A percentile compares a stretch with the other conserved stretches of the same genome.
Conservation (phyloP, 1,284 basidiomycete species). For the Puccinia hordei region DNA sequence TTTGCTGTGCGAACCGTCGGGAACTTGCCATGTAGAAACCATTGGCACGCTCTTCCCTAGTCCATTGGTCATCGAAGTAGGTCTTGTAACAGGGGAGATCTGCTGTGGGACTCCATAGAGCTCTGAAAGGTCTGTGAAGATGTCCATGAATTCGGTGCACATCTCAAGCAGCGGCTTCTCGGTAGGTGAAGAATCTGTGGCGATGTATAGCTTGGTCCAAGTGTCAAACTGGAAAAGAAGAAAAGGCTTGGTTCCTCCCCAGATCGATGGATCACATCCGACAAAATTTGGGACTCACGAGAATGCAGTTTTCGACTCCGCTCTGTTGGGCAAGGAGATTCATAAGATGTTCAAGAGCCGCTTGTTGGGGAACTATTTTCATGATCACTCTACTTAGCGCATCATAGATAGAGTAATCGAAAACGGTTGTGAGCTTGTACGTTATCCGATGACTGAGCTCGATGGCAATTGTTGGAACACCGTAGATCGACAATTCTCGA, state of each 20-base stretch:
- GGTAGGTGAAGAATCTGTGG: conserved; percentile 88
- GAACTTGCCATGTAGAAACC: not conserved
- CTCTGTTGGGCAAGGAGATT: conserved; percentile 71
- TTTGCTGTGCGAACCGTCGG: conserved; percentile 14
- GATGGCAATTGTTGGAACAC: conserved; percentile 54
- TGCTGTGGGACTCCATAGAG: conserved; percentile 65
- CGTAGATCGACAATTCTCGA: conserved; percentile 52
- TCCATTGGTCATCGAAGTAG: conserved; percentile 23
- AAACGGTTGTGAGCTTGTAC: conserved; percentile 84
- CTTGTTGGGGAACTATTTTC: conserved; percentile 70
- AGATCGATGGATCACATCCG: not conserved
- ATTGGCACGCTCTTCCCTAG: not conserved
- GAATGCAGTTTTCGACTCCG: conserved; percentile 17
- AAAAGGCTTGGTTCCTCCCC: conserved; percentile 63
- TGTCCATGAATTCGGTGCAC: conserved; percentile 86
- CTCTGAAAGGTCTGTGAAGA: conserved; percentile 79
- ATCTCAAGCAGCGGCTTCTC: conserved; percentile 83
- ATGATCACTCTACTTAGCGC: conserved; percentile 75
- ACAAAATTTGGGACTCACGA: not conserved
- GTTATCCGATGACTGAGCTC: conserved; percentile 58
- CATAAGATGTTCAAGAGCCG: conserved; percentile 74
- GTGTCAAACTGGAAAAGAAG: conserved; percentile 92
- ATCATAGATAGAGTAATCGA: conserved; percentile 82
- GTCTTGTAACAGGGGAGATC: conserved; percentile 39
- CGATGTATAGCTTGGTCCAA: conserved; percentile 80